A percentile compares a stretch with the other conserved stretches of the same genome.
Conservation (phyloP, 345 rosid genomes). For the Clarkia xantiana region DNA sequence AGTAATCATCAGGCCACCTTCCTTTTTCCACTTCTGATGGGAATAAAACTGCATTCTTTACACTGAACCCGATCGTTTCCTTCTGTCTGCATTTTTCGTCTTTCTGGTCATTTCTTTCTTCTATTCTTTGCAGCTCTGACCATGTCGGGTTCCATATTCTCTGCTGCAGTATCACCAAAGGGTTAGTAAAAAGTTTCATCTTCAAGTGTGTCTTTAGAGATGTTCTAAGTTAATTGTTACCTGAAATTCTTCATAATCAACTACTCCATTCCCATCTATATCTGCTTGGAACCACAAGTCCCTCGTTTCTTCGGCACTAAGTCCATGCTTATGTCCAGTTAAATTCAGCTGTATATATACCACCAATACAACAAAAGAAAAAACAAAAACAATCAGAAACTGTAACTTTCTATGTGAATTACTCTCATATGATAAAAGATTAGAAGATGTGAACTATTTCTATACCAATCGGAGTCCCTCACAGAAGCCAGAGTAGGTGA, state of each 20-base stretch:
- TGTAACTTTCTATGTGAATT: no score
- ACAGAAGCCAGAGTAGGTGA: slow-evolving; percentile 59
- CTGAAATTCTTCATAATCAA: slow-evolving; percentile 83
- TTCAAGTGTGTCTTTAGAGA: slow-evolving; percentile 2
- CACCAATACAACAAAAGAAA: no score
- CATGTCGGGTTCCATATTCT: slow-evolving; percentile 60
- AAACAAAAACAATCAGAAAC: no score
- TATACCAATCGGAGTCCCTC: slow-evolving; percentile 73
- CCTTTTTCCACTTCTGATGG: slow-evolving; percentile 89
- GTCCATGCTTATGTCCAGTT: slow-evolving; percentile 61
- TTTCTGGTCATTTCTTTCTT: slow-evolving; percentile 9
- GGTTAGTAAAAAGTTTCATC: slow-evolving; percentile 1
- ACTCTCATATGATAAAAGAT: no score
- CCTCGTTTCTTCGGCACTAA: slow-evolving; percentile 50
- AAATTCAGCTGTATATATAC: slow-evolving; percentile 56
- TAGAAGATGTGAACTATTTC: not conserved
- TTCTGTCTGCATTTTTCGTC: slow-evolving; percentile 20
- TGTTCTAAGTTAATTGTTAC: slow-evolving; percentile 16
- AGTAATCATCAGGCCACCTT: slow-evolving; percentile 77
- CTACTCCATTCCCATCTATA: slow-evolving; percentile 50
- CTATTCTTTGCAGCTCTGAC: slow-evolving; percentile 33
- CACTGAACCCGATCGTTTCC: slow-evolving; percentile 61
- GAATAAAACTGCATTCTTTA: slow-evolving; percentile 63
- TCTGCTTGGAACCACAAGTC: slow-evolving; percentile 85
- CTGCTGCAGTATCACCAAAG: slow-evolving; percentile 34